Evolutionary conservation across 305 asterid genomes (phyloP), one percentile per base, ranked within the genome.

Genomic region (Lippia alba): DNA sequence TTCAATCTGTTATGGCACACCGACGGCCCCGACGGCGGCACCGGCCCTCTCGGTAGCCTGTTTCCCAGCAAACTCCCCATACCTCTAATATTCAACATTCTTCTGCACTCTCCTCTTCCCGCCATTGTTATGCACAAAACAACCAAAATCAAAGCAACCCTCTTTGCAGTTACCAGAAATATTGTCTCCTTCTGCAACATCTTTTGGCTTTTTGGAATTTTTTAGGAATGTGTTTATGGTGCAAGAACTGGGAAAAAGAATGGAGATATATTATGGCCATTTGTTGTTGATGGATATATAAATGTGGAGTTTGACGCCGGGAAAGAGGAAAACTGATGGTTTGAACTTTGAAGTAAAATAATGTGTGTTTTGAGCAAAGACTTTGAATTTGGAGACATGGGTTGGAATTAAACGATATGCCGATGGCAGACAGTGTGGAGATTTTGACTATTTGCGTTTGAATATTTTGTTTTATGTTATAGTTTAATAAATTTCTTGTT

Each of bases 21-120:
- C 2, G 96, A 90, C 45, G 96, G 84, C 55, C 80, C 87, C 18
- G 96, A 90, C 4, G 96, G 95, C 8, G 96, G 95, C 33, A 85
- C 95, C 12, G 79, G 86, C 19, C 92, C 96, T 79, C 85, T 72
- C 30, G 95, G 96, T 12, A 90, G 82, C 73, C 83, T 84, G 44
- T 64, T 80, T 63, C 36, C 60, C 30, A 82, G 69, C 61, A 84
- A 74, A 2, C 62, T 45, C 8, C 60, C 77, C 61, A 72, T 74
- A 63, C 40, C 80, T 34, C 74, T 74, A 51, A 20, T 33, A 64
- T 64, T 76, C 76, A 40, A 11, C 18, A 58, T 20, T 68, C 89
- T 82, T 45, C 60, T 56, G 70, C 91, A 49, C 71, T 81, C 84
- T 68, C 76, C 90, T n/a, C 53, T 85, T 65, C 86, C 66, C 70